Evolutionary conservation across 208 protist species (phyloP).

Genomic region (Acanthamoeba sp.): DNA sequence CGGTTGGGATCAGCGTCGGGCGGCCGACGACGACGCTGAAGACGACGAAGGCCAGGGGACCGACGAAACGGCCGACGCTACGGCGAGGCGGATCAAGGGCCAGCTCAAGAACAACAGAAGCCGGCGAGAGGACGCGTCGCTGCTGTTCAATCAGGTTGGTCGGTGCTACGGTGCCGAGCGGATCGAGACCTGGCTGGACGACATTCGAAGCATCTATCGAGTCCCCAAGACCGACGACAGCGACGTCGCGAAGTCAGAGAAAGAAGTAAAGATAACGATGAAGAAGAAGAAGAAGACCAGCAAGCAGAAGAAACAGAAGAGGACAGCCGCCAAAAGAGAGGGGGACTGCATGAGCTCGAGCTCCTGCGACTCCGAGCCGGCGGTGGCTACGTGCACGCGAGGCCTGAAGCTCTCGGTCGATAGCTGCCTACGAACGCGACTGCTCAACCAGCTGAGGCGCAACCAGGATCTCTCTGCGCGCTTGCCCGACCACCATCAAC

Average conservation of each 20-base stretch:
- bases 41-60: neutral
- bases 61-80: neutral
- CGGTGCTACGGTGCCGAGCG: neutral
- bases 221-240: neutral
- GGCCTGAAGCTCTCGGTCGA: neutral
- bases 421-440: neutral
- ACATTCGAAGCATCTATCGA: slow-evolving; percentile 28
- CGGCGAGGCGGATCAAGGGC: neutral
- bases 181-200: neutral
- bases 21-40: neutral
- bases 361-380: too few species aligned
- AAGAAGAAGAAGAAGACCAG: neutral
- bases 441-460: neutral
- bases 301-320: neutral
- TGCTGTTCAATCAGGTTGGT: neutral
- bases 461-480: neutral
- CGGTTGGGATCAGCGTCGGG: neutral
- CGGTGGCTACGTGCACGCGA: neutral
- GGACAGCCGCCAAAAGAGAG: neutral
- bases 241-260: neutral
- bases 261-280: neutral
- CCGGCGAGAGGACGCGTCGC: too few species aligned
- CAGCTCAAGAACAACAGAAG: neutral
- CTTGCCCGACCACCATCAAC: neutral
- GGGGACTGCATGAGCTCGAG: neutral